These are phyloP conservation scores for Geotrichum fermentans DNA, from an alignment of 1,139 yeast species.

Conservation along the genomic window DNA sequence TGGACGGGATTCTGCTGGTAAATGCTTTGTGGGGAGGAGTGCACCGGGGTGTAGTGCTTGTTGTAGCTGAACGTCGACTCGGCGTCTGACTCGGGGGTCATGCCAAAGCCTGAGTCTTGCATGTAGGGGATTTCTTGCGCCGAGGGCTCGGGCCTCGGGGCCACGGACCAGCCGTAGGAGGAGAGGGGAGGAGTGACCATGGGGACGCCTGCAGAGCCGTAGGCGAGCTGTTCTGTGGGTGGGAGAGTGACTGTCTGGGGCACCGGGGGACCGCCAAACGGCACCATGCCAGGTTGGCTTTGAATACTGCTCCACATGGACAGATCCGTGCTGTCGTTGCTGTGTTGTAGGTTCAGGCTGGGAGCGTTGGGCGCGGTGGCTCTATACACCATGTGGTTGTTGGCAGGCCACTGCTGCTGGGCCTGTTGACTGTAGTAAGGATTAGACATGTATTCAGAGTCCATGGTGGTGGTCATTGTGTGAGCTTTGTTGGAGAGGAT, in stretches of 20 bases:
- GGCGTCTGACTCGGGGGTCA: constrained; percentile 9
- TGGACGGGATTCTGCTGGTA: neutral
- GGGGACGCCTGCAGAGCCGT: constrained; percentile 2
- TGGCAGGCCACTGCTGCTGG: constrained; percentile 1
- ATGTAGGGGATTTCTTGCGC: neutral
- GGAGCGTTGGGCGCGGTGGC: neutral
- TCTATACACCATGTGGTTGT: neutral
- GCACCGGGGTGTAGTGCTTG: constrained; percentile 4
- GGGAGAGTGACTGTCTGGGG: constrained; percentile 10
- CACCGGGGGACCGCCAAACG: constrained; percentile 10
- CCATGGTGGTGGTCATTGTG: constrained; percentile 6
- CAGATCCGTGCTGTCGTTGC: constrained; percentile 2
- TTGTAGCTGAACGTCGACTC: constrained; percentile 4
- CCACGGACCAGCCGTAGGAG: constrained; percentile 9
- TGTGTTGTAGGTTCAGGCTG: constrained; percentile 2
- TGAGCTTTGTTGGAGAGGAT: neutral
- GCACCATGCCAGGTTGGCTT: neutral
- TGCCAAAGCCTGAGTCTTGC: neutral
- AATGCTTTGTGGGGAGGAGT: constrained; percentile 12
- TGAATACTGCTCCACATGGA: constrained; percentile 8
- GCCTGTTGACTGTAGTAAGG: constrained; percentile 11
- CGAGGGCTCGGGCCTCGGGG: neutral
- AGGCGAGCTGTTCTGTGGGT: neutral
- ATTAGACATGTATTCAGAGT: constrained; percentile 12
- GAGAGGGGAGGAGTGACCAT: constrained; percentile 5